Base-by-base conservation (phyloP, 2,329 filamentous ascomycete genomes). In the Didymella arachidicola region DNA sequence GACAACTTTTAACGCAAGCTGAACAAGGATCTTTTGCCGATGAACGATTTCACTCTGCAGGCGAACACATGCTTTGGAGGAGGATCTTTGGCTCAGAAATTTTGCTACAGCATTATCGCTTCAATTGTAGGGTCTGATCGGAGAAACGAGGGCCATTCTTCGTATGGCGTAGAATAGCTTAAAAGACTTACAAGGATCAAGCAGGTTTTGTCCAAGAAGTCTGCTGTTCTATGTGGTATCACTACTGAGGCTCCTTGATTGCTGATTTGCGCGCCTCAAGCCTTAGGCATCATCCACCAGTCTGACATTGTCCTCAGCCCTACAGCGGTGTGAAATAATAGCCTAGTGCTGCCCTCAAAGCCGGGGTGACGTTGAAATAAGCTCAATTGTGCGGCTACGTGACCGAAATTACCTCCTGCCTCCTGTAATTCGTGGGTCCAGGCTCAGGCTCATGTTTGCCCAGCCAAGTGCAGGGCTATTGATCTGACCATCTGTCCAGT, bases 401-500 rank as follows among this genome's bases (percentile, higher is more conserved):
- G 18, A 47, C 38, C 38, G 0, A 27, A 19, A 26, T 53, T 26
- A 58, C 12, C 55, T 39, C 12, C 55, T 42, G 22, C 41, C 41
- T 7, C 55, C 55, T 26, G 55, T 58, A 8, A 58, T 58, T 14
- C 55, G 53, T 8, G 55, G 55, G 26, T 58, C 55, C 8, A 58
- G 30, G 26, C 48, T 55, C 19, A 52, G 38, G 44, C 56, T 59
- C 42, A 55, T 52, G 16, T 50, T 59, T 25, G 44, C 52, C 50
- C 53, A 59, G 32, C 59, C 61, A 46, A 49, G 36, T 26, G 63
- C 56, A 62, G 53, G 59, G 67, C 30, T 46, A 46, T 30, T 66
- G 59, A 25, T 38, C 11, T 58, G 43, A 19, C 59, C 68, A 58
- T 66, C 66, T 32, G 74, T 74, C 74, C 77, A 79, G 39, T 78